Evolutionary conservation across 1,284 basidiomycete species (phyloP).

Genomic region (Sporisorium reilianum): DNA sequence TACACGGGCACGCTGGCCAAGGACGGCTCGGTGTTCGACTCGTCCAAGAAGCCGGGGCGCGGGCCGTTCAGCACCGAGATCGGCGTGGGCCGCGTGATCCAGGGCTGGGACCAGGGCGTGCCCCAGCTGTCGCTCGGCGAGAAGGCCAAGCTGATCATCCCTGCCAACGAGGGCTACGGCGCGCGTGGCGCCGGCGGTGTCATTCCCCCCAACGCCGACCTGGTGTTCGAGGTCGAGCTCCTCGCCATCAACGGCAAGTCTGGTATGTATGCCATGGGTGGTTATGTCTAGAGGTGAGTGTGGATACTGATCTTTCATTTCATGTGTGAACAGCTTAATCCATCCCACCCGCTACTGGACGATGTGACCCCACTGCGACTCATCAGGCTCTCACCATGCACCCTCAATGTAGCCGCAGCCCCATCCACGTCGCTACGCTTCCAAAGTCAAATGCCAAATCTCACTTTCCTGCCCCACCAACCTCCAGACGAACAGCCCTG

Average conservation of each 20-base stretch:
- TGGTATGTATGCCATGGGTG: slow-evolving; percentile 12
- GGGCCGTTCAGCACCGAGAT: slow-evolving; percentile 59
- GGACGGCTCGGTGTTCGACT: slow-evolving; percentile 65
- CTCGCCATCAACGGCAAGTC: slow-evolving; percentile 70
- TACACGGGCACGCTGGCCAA: slow-evolving; percentile 63
- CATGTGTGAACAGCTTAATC: neutral
- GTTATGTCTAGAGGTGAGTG: neutral
- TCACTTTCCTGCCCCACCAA: too few relatives aligned
- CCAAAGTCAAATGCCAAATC: too few relatives aligned
- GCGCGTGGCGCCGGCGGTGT: slow-evolving; percentile 58
- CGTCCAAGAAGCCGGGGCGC: slow-evolving; percentile 68
- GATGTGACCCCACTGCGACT: too few relatives aligned
- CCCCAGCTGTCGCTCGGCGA: slow-evolving; percentile 70
- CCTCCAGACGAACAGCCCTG: too few relatives aligned
- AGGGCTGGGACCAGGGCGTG: slow-evolving; percentile 71
- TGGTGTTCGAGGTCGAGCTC: slow-evolving; percentile 70
- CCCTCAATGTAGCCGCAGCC: too few relatives aligned
- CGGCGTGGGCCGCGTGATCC: slow-evolving; percentile 69
- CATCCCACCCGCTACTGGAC: too few relatives aligned
- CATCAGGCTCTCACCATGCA: too few relatives aligned
- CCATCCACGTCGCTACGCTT: too few relatives aligned
- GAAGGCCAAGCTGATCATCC: slow-evolving; percentile 63
- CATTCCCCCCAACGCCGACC: slow-evolving; percentile 69
- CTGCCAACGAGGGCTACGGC: slow-evolving; percentile 70
- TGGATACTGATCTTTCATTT: neutral